Evolutionary conservation across 495 filamentous ascomycete genomes (phyloP), one percentile per base, ranked within the genome.

Genomic region (Sabuloglossum arenarium): DNA sequence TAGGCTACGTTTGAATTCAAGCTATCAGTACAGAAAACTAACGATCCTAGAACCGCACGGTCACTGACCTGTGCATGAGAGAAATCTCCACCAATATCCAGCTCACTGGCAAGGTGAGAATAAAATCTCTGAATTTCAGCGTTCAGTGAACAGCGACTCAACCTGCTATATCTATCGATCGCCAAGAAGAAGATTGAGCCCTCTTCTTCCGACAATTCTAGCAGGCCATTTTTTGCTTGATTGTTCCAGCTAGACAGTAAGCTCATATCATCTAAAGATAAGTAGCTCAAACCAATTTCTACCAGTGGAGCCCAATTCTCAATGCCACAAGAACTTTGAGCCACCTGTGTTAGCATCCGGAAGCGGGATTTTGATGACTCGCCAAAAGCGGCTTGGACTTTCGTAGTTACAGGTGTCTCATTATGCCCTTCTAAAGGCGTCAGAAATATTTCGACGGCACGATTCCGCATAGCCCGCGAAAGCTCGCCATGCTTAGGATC

Each of bases 401-500:
- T 24, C 19, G 45, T 12, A 21, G 21, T 3, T 19, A 23, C 16
- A 19, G 0, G 30, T 14, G n/a, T 11, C 23, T 54, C 19, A 28
- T 11, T n/a, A 23, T n/a, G 46, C 25, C n/a, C 56, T 16, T 21
- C 25, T 37, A 42, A 21, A 59, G 49, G 56, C 59, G 47, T 32
- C 56, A 99, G 73, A 60, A 80, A 94, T 6, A 99, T 81, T 67
- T 99, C 93, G 53, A 95, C 74, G 56, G 87, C 85, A 63, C 93
- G 77, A 66, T 99, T 99, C 54, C 93, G 76, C 93, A 99, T 97
- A 3, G 93, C 93, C 56, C 90, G 76, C 8, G 93, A 97, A 25
- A 99, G 73, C 64, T 99, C 93, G 10, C 93, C 93, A 67, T 94
- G 82, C 25, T 80, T 80, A 46, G 93, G 82, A 66, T 99, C 90